phyloP scores from a whole-genome alignment of 1,284 basidiomycete genomes.

The Rhodofomes roseus region DNA sequence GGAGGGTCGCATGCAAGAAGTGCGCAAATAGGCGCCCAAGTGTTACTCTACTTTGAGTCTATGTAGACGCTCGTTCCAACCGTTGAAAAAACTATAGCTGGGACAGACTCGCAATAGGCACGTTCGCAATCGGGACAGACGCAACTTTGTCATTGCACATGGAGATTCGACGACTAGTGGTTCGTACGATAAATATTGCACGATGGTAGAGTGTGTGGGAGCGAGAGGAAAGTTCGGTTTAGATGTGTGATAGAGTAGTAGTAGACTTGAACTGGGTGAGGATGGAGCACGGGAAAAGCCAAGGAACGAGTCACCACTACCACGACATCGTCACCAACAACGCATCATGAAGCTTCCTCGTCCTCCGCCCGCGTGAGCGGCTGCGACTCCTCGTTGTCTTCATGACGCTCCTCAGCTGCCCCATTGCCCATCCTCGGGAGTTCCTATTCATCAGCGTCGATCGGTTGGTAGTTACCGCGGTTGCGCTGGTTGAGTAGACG shows the following conservation, averaged over 20 bases:
- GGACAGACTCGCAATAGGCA: too few species aligned
- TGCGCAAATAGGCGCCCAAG: neutral
- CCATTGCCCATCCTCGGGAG: slow-evolving; percentile 53
- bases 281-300: slow-evolving; percentile 8
- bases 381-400: slow-evolving; percentile 10
- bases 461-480: slow-evolving; percentile 49
- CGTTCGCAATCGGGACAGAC: neutral
- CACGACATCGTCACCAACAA: slow-evolving; percentile 10
- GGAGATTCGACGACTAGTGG: neutral
- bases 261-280: slow-evolving; percentile 9
- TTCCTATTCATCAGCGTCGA: slow-evolving; percentile 63
- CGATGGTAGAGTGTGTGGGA: neutral
- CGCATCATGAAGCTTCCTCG: slow-evolving; percentile 14
- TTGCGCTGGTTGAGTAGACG: slow-evolving; percentile 48
- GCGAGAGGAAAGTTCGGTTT: slow-evolving; percentile 1
- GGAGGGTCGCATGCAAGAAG: slow-evolving; percentile 3
- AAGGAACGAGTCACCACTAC: slow-evolving; percentile 13
- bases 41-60: too few species aligned
- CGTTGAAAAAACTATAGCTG: too few species aligned
- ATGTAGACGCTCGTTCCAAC: too few species aligned
- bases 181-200: neutral
- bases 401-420: slow-evolving; percentile 25
- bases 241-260: slow-evolving; percentile 9
- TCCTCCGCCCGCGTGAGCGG: slow-evolving; percentile 12
- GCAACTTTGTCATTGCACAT: neutral